phyloP scores from a whole-genome alignment of 352 stramenopile genomes.

The Phytophthora constricta region DNA sequence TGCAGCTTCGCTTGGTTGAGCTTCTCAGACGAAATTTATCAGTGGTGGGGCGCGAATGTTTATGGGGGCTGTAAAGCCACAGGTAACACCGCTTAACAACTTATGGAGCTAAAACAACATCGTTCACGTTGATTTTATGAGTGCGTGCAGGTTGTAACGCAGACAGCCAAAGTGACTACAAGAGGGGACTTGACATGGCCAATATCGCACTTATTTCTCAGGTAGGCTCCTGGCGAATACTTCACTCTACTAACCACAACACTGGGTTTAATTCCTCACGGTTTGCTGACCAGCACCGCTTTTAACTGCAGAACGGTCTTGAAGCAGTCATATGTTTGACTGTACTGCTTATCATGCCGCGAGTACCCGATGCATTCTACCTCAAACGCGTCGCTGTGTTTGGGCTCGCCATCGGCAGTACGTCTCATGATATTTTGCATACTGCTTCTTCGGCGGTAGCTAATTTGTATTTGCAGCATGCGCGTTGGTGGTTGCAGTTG shows the following conservation, averaged over 20 bases:
- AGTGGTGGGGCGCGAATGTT: slow-evolving; percentile 77
- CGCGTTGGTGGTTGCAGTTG: slow-evolving; percentile 58
- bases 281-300: too few species aligned
- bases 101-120: neutral
- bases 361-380: slow-evolving; percentile 51
- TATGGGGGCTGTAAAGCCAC: slow-evolving; percentile 70
- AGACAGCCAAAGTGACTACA: slow-evolving; percentile 46
- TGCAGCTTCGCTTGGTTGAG: slow-evolving; percentile 71
- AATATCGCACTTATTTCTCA: slow-evolving; percentile 64
- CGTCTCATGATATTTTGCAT: slow-evolving; percentile 6
- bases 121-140: slow-evolving; percentile 1
- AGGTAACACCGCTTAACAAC: slow-evolving; percentile 17
- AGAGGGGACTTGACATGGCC: slow-evolving; percentile 61
- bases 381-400: slow-evolving; percentile 58
- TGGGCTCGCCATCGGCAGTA: slow-evolving; percentile 59
- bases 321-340: slow-evolving; percentile 60
- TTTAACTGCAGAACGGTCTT: slow-evolving; percentile 64
- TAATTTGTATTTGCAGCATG: slow-evolving; percentile 35
- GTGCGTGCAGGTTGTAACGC: slow-evolving; percentile 55
- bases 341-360: slow-evolving; percentile 61
- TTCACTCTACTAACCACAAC: too few species aligned
- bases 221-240: too few species aligned
- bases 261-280: too few species aligned
- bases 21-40: slow-evolving; percentile 79
- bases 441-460: neutral